Base-by-base conservation (phyloP, 2,329 filamentous ascomycete species). In the Paecilomyces fulvus region DNA sequence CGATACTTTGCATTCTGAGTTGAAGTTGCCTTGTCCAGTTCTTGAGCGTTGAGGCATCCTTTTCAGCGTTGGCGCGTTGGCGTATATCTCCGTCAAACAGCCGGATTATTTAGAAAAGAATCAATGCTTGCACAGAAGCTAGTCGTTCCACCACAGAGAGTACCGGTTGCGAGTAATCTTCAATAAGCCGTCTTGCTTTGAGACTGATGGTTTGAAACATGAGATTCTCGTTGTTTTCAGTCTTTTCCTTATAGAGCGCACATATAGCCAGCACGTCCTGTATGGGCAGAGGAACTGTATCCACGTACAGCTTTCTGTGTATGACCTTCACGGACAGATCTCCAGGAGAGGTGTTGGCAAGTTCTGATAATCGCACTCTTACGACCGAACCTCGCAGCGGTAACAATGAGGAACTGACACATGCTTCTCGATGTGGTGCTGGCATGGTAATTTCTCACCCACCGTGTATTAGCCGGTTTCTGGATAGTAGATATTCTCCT, bases 31-130 rank as follows among this genome's bases (percentile, higher is more conserved):
- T 31, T 10, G 49, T 55, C 54, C 54, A 55, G n/a, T 52, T 30
- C 23, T 33, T 25, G 12, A 59, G 51, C 3, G 59, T 12, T 54
- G 60, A 3, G 67, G 65, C 25, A 61, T 65, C 51, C 55, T 63
- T 55, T 75, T 69, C 77, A 30, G 75, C 77, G 3, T 71, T 61
- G 37, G 69, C 66, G 1, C 77, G 70, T 1, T 71, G 64, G 10
- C 68, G 62, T 23, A 80, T 75, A 60, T 80, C 75, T 23, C 75
- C 77, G 62, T 80, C 78, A 52, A 78, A 79, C 25, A 81, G 66
- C 11, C 74, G 65, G 48, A 80, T 75, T 21, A 74, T 71, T 51
- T 78, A 72, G 60, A 79, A 80, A 3, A 77, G 65, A 2, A 78
- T 49, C 4, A 81, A 69, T 1, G 78, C 71, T 23, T 80, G 77